These are phyloP conservation scores for Salinomyces thailandicus DNA, from an alignment of 2,329 filamentous ascomycete species.

Conservation along the genomic window DNA sequence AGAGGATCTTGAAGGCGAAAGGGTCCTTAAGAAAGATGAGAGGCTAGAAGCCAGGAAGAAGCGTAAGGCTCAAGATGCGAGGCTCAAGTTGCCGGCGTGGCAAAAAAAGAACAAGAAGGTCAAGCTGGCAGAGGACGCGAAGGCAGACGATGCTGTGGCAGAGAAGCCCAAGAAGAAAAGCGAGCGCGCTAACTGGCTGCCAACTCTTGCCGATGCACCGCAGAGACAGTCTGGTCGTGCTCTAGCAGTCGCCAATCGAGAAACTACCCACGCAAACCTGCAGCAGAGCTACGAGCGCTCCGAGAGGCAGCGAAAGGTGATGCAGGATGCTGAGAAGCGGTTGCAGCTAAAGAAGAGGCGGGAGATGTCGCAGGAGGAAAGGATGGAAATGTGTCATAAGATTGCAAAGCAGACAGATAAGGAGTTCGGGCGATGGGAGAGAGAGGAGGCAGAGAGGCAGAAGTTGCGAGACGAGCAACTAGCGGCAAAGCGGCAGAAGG, in stretches of 20 bases:
- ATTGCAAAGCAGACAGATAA: slow-evolving; percentile 74
- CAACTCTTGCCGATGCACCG: slow-evolving; percentile 51
- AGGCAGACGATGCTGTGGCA: slow-evolving; percentile 17
- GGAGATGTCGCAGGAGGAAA: slow-evolving; percentile 76
- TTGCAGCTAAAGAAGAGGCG: slow-evolving; percentile 64
- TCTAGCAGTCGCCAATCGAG: slow-evolving; percentile 52
- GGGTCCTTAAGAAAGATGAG: slow-evolving; percentile 68
- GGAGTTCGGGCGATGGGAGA: slow-evolving; percentile 87
- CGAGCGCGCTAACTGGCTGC: slow-evolving; percentile 60
- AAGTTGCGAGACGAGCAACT: slow-evolving; percentile 74
- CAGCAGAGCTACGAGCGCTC: slow-evolving; percentile 60
- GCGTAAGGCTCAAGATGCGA: slow-evolving; percentile 66
- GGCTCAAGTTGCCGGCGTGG: slow-evolving; percentile 46
- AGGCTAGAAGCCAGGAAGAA: slow-evolving; percentile 65
- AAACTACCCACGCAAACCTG: slow-evolving; percentile 56
- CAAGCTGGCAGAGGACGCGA: slow-evolving; percentile 34
- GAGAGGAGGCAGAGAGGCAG: slow-evolving; percentile 78
- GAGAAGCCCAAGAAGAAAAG: slow-evolving; percentile 53
- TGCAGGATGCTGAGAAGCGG: slow-evolving; percentile 50
- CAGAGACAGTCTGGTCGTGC: slow-evolving; percentile 51
- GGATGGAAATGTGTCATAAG: slow-evolving; percentile 35
- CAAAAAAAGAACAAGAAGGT: slow-evolving; percentile 64
- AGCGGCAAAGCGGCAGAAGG: slow-evolving; percentile 77
- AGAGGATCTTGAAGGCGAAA: slow-evolving; percentile 77
- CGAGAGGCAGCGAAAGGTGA: slow-evolving; percentile 56